Base-by-base conservation (phyloP, 1,139 yeast genomes). In the Protomyces arabidopsidicola region DNA sequence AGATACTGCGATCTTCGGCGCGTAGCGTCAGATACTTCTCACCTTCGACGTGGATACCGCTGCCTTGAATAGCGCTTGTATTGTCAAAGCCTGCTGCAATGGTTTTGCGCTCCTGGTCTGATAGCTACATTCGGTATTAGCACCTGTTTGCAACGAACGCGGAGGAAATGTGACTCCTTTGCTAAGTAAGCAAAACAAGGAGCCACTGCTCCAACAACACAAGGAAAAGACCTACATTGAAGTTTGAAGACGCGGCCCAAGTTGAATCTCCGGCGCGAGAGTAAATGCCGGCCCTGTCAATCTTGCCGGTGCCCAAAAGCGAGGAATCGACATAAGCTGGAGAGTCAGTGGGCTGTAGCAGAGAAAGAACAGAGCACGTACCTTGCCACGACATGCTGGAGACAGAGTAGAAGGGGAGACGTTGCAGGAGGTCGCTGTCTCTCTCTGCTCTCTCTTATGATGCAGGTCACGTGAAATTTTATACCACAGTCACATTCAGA, bases 181-280 rank as follows among this genome's bases (percentile, higher is more conserved):
- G 31, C 45, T n/a, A 4, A 1, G 0, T n/a, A 39, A n/a, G 18
- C 16, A 39, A 6, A n/a, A 8, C 18, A 3, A 27, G 31, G 31
- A 1, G 9, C 8, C 31, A 27, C 1, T 27, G 31, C 1, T 9
- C 9, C 31, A 22, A 4, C 24, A 3, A 20, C 24, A 20, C 12
- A 3, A 22, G 51, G 2, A 14, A 20, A 22, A 45, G 51, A 62
- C 70, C 6, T 71, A 90, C 84, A 69, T 83, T 79, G 72, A 89
- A 84, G 60, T 84, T 84, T 66, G 88, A 82, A 27, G 95, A 81
- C 72, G 86, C 84, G 31, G 98, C 98, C 98, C 98, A 93, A 65
- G 86, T 83, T 42, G 96, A 83, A 75, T 91, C 97, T 54, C 98
- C 98, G 12, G 95, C 97, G 70, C 88, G 85, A 16, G 97, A 91